Evolutionary conservation across 1,284 basidiomycete species (phyloP), one percentile per base, ranked within the genome.

Genomic region (Sporisorium exsertum): DNA sequence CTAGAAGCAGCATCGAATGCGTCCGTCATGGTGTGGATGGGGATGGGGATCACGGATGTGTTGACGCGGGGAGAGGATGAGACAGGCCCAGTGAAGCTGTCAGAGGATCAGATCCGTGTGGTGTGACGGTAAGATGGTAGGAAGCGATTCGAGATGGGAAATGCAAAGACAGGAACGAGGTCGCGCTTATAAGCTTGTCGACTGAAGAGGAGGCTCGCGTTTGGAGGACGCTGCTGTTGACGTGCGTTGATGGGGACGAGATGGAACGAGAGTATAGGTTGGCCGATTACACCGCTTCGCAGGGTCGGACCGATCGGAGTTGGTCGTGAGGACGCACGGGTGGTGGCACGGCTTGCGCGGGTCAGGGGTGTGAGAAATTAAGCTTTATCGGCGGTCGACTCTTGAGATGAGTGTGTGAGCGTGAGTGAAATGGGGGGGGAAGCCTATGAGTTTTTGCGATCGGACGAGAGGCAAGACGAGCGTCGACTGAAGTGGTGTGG

Each of bases 1-100:
- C 58, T 72, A 20, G 64, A 67, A 45, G 64, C 61, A 58, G 64
- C 61, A 22, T 72, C 70, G 37, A 67, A 67, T 7, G 53, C 20
- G 58, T 67, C 58, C 37, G 70, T 46, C 70, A 72, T 74, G 20
- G 20, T 61, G 58, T 20, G 24, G 2, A 18, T 10, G 35, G 29
- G 5, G 20, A 1, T 15, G 42, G 15, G 9, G 32, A 12, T 27
- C 35, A 13, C 8, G 15, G 3, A 37, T 5, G 43, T 35, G 43
- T 16, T 22, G 29, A 40, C 16, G 18, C n/a, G 16, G 10, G 43
- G 35, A 18, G 15, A 5, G 32, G n/a, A n/a, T 50, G 16, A 32
- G 3, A n/a, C 7, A 51, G n/a, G 7, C 9, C 24, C 26, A 20
- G 9, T 29, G 18, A 3, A 22, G 12, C 20, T 33, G 12, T 3